Base-by-base conservation (phyloP, 148 eudicot species). In the Mesembryanthemum crystallinum region DNA sequence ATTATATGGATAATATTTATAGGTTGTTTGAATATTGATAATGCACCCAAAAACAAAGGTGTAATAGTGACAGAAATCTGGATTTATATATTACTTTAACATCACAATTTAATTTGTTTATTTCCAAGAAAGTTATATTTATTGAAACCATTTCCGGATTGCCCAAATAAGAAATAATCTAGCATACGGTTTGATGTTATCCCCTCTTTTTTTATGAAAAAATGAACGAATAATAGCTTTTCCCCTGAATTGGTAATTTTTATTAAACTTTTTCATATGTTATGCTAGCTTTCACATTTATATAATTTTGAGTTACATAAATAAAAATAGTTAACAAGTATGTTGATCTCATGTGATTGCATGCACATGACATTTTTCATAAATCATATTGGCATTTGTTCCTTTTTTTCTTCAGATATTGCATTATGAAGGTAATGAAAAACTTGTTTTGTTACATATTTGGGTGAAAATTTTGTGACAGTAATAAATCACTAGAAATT, bases 331-430 rank as follows among this genome's bases (percentile, higher is more conserved):
- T 13, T 28, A 1, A 23, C 55, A 17, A 59, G 24, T 1, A 3
- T 52, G 24, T 8, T 7, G 20, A 73, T 59, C 55, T 23, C 42
- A 25, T 45, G 67, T 73, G 69, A 59, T 74, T 49, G 4, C n/a
- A 57, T 7, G 6, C 18, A 12, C 21, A 43, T 32, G 6, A 21
- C 51, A 28, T 4, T 18, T 4, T 27, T 45, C 8, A 6, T 35
- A 37, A 33, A 63, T 52, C 64, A 20, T 13, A 21, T 62, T 37
- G 61, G 76, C 76, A 33, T 23, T 49, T 51, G 66, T 73, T 73
- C 68, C 68, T 73, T 77, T 33, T n/a, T n/a, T n/a, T n/a, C n/a
- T 51, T 21, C 37, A 37, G 21, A 21, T 57, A 66, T 73, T 45
- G 27, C 35, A 45, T n/a, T 23, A 25, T 13, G 67, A 32, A 59